Evolutionary conservation across 352 stramenopile species (phyloP).

Genomic region (Pythium dissotocum): DNA sequence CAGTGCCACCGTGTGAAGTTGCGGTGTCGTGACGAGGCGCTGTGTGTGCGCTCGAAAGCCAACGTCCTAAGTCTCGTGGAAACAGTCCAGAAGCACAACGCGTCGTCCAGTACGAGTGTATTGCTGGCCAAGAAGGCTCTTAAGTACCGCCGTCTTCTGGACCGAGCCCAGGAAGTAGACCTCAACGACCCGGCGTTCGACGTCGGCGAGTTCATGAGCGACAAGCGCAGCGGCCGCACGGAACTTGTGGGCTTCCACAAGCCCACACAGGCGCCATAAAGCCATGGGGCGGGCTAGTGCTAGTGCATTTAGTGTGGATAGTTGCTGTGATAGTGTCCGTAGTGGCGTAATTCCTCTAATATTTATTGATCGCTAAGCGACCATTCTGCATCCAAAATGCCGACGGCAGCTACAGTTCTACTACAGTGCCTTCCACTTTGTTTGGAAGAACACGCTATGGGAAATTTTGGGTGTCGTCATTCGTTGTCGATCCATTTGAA

Average conservation of each 20-base stretch:
- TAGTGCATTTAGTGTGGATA: too few relatives aligned
- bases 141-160: conserved; percentile 10
- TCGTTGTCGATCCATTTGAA: too few relatives aligned
- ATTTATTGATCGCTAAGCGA: too few relatives aligned
- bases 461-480: too few relatives aligned
- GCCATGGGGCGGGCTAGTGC: too few relatives aligned
- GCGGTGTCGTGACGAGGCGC: conserved; percentile 3
- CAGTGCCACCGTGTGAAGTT: not conserved
- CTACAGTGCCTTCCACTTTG: too few relatives aligned
- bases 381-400: too few relatives aligned
- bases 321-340: too few relatives aligned
- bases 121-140: conserved; percentile 19
- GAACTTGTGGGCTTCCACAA: not conserved
- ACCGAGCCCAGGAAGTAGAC: conserved; percentile 10
- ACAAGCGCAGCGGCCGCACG: not conserved
- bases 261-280: not conserved
- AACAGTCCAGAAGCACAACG: not conserved
- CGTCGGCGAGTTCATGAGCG: not conserved
- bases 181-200: conserved; percentile 10
- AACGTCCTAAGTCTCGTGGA: conserved; percentile 5
- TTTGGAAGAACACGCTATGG: too few relatives aligned
- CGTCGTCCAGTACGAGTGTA: conserved; percentile 5
- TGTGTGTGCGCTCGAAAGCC: not conserved
- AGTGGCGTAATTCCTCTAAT: too few relatives aligned
- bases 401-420: too few relatives aligned